Evolutionary conservation across 495 filamentous ascomycete species (phyloP), one percentile per base, ranked within the genome.

Genomic region (Tuber borchii): DNA sequence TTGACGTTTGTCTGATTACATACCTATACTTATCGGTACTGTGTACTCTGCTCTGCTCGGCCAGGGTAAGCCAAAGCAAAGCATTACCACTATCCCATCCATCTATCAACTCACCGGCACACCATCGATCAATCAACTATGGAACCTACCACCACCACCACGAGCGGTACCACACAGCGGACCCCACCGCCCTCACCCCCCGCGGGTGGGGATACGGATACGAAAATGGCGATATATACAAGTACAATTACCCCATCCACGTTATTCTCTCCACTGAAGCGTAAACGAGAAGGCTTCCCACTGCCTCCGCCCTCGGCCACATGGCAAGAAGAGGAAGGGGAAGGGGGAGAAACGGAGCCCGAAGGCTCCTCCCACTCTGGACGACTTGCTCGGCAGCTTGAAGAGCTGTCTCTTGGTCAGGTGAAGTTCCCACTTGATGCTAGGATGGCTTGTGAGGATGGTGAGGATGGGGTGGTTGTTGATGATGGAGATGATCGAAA

Each of bases 241-340:
- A 61, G 51, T 26, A 9, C 26, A 43, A 43, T 43, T 43, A 43
- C 42, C 42, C 42, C 42, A 3, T 20, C 70, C 6, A 45, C 43
- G 5, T 70, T 71, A 45, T 77, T 76, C 69, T 80, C 78, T 17
- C 77, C 78, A 9, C 51, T 76, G 42, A 81, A 81, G 42, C 79
- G 79, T 8, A 81, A 81, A 34, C 75, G 79, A 46, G 76, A 75
- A 69, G 10, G 34, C 9, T 34, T 75, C 17, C 39, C 51, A 79
- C 73, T 73, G 45, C 39, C 73, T 8, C 73, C 73, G 34, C 44
- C 71, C 9, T 26, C 19, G 26, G 44, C 61, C 1, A n/a, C 44
- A 1, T 68, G 39, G 9, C 39, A 69, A 12, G 75, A 74, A 12
- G 70, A 71, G 73, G 73, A 45, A 39, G 42, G 40, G 40, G 71